Conservation (phyloP, 2,329 filamentous ascomycete genomes). For the Claviceps arundinis region DNA sequence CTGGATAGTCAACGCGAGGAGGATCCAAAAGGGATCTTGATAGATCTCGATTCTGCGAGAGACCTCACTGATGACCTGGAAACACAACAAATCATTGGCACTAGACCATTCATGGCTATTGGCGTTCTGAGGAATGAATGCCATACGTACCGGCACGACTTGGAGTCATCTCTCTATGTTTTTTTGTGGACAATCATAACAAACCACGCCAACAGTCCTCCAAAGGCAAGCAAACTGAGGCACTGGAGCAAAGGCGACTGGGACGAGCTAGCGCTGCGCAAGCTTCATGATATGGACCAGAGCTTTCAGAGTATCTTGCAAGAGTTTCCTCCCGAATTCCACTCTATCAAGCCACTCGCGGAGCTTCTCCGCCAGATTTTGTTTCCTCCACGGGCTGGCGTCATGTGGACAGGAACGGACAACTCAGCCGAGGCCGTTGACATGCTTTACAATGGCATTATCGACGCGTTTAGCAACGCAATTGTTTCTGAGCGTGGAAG, state of each 20-base stretch:
- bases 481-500: conserved; percentile 7
- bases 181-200: conserved; percentile 8
- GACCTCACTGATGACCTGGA: conserved; percentile 4
- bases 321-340: conserved; percentile 10
- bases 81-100: conserved; percentile 7
- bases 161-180: conserved; percentile 17
- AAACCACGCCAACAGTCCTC: conserved; percentile 2
- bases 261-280: conserved; percentile 5
- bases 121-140: conserved; percentile 5
- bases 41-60: conserved; percentile 10
- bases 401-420: conserved; percentile 8
- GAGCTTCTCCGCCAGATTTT: conserved; percentile 9
- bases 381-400: conserved; percentile 8
- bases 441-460: conserved; percentile 9
- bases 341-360: conserved; percentile 9
- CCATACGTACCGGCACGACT: conserved; percentile 14
- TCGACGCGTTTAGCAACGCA: conserved; percentile 7
- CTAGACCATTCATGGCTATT: conserved; percentile 14
- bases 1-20: not conserved
- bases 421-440: conserved; percentile 7
- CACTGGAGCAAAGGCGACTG: conserved; percentile 7
- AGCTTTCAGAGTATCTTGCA: conserved; percentile 8
- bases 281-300: conserved; percentile 5
- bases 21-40: conserved; percentile 7
- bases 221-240: conserved; percentile 7